Percentiles rank a stretch among this genome's conserved stretches.
phyloP scores from a whole-genome alignment of 768 basidiomycete genomes.

The Multifurca ochricompacta region DNA sequence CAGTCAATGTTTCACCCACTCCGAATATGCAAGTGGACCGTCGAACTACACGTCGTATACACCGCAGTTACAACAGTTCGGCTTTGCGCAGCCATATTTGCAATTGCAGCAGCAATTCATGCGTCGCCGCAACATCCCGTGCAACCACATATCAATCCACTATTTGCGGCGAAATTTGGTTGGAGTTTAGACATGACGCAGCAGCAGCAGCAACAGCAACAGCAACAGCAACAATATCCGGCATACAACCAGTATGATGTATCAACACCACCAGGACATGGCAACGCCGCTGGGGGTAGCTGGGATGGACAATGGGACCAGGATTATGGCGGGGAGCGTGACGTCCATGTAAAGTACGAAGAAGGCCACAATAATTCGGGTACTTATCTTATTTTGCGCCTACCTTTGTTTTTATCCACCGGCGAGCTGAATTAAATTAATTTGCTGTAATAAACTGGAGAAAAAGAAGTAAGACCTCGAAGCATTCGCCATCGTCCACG shows the following conservation, averaged over 20 bases:
- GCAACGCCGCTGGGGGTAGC: too few relatives aligned
- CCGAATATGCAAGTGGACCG: conserved; percentile 3
- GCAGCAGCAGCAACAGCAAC: too few relatives aligned
- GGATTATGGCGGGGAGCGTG: not conserved
- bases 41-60: conserved; percentile 16
- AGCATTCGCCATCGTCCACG: not conserved
- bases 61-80: conserved; percentile 9
- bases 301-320: conserved; percentile 12
- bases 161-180: conserved; percentile 63
- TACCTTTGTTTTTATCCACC: not conserved
- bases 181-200: conserved; percentile 32
- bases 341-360: not conserved
- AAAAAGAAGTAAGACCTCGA: not conserved
- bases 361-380: not conserved
- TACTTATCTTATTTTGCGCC: conserved; percentile 1
- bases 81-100: conserved; percentile 17
- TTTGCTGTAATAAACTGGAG: not conserved
- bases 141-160: conserved; percentile 82
- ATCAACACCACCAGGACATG: conserved; percentile 1
- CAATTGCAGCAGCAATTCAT: not conserved
- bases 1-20: conserved; percentile 21
- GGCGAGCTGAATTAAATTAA: not conserved
- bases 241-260: conserved; percentile 11
- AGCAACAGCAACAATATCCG: conserved; percentile 19
- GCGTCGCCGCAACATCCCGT: conserved; percentile 32